Evolutionary conservation across 805 yeast species (phyloP).

Genomic region (Teunomyces atbi): DNA sequence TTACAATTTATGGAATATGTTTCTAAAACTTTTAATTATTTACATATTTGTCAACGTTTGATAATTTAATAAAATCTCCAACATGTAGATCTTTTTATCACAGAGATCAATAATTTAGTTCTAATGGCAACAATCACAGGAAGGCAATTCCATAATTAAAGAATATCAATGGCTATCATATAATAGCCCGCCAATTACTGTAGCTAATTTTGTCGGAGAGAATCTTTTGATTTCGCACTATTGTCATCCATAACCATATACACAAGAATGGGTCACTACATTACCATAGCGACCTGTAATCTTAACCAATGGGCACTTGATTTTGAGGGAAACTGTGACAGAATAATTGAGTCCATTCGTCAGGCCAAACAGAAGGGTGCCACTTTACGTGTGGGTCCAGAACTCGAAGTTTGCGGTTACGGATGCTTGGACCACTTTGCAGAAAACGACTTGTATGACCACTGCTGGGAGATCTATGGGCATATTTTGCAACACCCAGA

Average conservation of each 20-base stretch:
- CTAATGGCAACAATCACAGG: no score
- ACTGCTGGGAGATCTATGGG: constrained; percentile 92
- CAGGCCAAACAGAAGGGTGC: constrained; percentile 79
- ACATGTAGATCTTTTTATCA: no score
- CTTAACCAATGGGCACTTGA: constrained; percentile 98
- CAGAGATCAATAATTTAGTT: no score
- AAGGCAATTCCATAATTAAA: no score
- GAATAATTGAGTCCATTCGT: constrained; percentile 77
- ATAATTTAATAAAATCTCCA: no score
- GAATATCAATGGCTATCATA: no score
- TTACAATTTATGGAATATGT: no score
- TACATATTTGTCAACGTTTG: no score
- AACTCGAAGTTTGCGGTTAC: constrained; percentile 90
- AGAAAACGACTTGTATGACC: constrained; percentile 84
- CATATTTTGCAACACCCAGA: constrained; percentile 67
- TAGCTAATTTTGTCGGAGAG: background rate
- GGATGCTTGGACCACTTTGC: constrained; percentile 93
- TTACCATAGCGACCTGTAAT: constrained; percentile 91
- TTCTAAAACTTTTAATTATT: no score
- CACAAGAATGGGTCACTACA: constrained; percentile 70
- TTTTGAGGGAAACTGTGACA: constrained; percentile 93
- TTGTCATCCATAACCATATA: background rate
- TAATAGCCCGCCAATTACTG: no score
- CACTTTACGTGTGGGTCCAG: constrained; percentile 91
- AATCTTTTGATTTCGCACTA: background rate